Percentiles rank a stretch among this genome's conserved stretches.
Conservation (phyloP, 441 rosid genomes). For the Rhodomyrtus psidioides region DNA sequence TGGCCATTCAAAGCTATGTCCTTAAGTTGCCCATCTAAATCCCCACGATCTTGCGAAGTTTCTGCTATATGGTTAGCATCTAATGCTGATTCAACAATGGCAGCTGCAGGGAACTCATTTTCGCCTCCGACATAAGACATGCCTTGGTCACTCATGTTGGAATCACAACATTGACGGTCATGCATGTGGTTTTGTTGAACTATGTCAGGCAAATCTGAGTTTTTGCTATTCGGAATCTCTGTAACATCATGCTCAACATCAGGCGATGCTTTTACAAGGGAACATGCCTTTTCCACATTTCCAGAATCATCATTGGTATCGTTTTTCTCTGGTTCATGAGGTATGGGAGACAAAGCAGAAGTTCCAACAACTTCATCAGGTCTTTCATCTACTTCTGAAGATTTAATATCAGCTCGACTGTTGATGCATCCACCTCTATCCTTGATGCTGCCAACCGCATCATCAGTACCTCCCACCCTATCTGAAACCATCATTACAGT, state of each 20-base stretch:
- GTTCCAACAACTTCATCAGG: slow-evolving; percentile 24
- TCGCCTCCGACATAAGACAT: slow-evolving; percentile 20
- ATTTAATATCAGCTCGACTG: slow-evolving; percentile 8
- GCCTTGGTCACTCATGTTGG: slow-evolving; percentile 14
- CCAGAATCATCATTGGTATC: slow-evolving; percentile 14
- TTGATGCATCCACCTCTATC: slow-evolving; percentile 5
- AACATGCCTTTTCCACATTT: slow-evolving; percentile 9
- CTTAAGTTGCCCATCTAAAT: slow-evolving; percentile 28
- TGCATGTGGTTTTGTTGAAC: slow-evolving; percentile 3
- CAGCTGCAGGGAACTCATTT: slow-evolving; percentile 25
- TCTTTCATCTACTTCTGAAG: slow-evolving; percentile 11
- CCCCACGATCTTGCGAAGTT: slow-evolving; percentile 23
- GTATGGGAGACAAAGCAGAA: slow-evolving; percentile 32
- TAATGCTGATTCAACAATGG: slow-evolving; percentile 2
- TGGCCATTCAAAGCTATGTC: slow-evolving; percentile 26
- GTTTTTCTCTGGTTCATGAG: slow-evolving; percentile 21
- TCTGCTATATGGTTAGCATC: slow-evolving; percentile 32
- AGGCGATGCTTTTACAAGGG: slow-evolving; percentile 6
- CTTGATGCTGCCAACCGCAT: slow-evolving; percentile 13
- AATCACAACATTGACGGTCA: slow-evolving; percentile 29
- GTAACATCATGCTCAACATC: slow-evolving; percentile 31
- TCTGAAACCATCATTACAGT: slow-evolving; percentile 21
- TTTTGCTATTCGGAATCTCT: slow-evolving; percentile 13
- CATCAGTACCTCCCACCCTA: slow-evolving; percentile 21
- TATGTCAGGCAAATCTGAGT: slow-evolving; percentile 13